Conservation (phyloP, 2,329 filamentous ascomycete genomes). For the Pochonia chlamydosporia region DNA sequence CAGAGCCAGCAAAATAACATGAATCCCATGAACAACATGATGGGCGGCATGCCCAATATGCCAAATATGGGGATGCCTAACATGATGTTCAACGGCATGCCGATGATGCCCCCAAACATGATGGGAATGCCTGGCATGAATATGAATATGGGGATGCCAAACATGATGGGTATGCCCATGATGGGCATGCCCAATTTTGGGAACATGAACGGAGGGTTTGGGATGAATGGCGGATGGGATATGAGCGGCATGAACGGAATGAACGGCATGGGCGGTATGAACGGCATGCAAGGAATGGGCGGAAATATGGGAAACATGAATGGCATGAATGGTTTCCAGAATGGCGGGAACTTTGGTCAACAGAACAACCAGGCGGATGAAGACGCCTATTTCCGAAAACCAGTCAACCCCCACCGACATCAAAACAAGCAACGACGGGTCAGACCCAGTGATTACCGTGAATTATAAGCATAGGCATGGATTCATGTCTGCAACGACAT, state of each 20-base stretch:
- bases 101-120: slow-evolving; percentile 21
- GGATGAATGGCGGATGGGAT: slow-evolving; percentile 23
- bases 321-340: slow-evolving; percentile 27
- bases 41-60: slow-evolving; percentile 33
- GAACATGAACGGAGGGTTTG: slow-evolving; percentile 15
- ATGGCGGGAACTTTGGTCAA: slow-evolving; percentile 34
- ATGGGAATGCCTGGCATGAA: slow-evolving; percentile 16
- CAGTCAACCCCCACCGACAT: slow-evolving; percentile 88
- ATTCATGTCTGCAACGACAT: neutral
- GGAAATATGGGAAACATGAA: slow-evolving; percentile 20
- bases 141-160: slow-evolving; percentile 22
- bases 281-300: slow-evolving; percentile 20
- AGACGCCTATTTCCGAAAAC: slow-evolving; percentile 90
- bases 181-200: no score
- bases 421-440: slow-evolving; percentile 74
- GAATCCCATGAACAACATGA: slow-evolving; percentile 40
- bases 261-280: slow-evolving; percentile 15
- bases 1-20: slow-evolving; percentile 44
- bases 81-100: slow-evolving; percentile 17
- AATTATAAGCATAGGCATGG: slow-evolving; percentile 49
- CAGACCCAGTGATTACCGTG: slow-evolving; percentile 84
- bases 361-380: slow-evolving; percentile 62
- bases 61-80: slow-evolving; percentile 32
- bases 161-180: slow-evolving; percentile 35
- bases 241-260: slow-evolving; percentile 27